Base-by-base conservation (phyloP, 306 rosid genomes). In the Trifolium fragiferum region DNA sequence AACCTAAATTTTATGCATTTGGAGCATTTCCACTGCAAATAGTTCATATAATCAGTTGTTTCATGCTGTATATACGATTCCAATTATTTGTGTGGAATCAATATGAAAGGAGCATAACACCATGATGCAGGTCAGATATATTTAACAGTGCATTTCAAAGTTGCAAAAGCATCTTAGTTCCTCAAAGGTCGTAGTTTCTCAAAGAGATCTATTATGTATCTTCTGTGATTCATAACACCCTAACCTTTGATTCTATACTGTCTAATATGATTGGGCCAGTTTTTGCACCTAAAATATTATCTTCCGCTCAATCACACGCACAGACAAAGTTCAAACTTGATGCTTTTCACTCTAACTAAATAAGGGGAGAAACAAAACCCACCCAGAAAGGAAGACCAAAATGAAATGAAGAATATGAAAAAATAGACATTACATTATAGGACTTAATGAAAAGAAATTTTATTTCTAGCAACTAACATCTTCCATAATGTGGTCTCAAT, bases 391-490 rank as follows among this genome's bases (percentile, higher is more conserved):
- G 41, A 72, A 8, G 44, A 43, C 58, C 4, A 13, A 4, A 16
- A 43, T 58, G 7, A 60, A 43, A 43, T 27, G 32, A 43, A 30
- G 49, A 71, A 20, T 14, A 13, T 0, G 0, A 13, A n/a, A 51
- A 66, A 53, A 16, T 23, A 66, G 40, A 44, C 16, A 57, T 21
- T 43, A 66, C 21, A 68, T 32, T 44, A 66, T 32, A 53, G 44
- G 18, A 46, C 55, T 60, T 10, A 10, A 44, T 10, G 30, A 55
- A n/a, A 30, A 68, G 0, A 30, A 27, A 61, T 23, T 37, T 40
- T 64, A 37, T 64, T 49, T 14, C 9, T 18, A 69, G 12, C 53
- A 19, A 44, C 63, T 38, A 67, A 15, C 15, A 21, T 78, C 70
- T 4, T 25, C 76, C 37, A 33, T 16, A 21, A 4, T 8, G 47